Evolutionary conservation across 306 rosid genomes (phyloP).

Genomic region (Medicago arabica): DNA sequence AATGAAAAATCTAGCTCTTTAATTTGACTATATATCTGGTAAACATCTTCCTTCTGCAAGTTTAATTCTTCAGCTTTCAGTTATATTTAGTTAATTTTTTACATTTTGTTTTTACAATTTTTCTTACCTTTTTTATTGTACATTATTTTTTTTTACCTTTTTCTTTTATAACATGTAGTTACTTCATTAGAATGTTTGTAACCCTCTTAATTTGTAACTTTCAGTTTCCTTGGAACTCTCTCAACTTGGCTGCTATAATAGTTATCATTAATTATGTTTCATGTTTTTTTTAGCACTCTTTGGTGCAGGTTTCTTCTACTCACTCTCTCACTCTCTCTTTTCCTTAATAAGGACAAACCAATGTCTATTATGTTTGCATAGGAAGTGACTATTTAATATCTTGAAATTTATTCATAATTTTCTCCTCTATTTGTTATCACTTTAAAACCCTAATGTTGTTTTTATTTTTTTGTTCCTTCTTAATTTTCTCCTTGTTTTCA

Average conservation of each 20-base stretch:
- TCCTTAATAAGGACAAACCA: slow-evolving; percentile 45
- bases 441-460: slow-evolving; percentile 12
- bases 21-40: slow-evolving; percentile 42
- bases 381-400: slow-evolving; percentile 24
- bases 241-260: slow-evolving; percentile 30
- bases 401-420: not conserved
- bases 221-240: slow-evolving; percentile 49
- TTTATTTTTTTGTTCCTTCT: not conserved
- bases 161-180: slow-evolving; percentile 12
- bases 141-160: not conserved
- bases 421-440: slow-evolving; percentile 1
- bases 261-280: slow-evolving; percentile 39
- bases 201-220: slow-evolving; percentile 39
- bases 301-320: slow-evolving; percentile 25
- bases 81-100: not conserved
- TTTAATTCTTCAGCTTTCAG: slow-evolving; percentile 25
- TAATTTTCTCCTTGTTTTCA: slow-evolving; percentile 26
- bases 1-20: slow-evolving; percentile 18
- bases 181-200: slow-evolving; percentile 34
- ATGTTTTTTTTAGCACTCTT: slow-evolving; percentile 23
- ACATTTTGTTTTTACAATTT: not conserved
- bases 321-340: slow-evolving; percentile 22
- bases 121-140: not conserved
- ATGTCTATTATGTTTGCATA: slow-evolving; percentile 24
- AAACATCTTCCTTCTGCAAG: slow-evolving; percentile 25